phyloP scores from a whole-genome alignment of 805 yeast species.

The Metschnikowia reukaufii region DNA sequence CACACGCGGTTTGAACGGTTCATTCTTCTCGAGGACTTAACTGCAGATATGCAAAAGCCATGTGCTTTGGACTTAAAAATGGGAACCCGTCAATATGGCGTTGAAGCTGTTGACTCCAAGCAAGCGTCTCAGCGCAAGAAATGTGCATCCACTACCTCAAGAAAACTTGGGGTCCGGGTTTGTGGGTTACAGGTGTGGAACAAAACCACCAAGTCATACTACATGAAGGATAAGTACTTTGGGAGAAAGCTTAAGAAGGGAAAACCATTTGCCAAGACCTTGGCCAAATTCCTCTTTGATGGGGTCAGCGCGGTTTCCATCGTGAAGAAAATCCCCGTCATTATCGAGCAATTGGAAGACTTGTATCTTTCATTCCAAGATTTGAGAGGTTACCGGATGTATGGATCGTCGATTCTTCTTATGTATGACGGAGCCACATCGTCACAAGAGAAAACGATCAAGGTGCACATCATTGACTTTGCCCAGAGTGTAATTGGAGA shows the following conservation, averaged over 20 bases:
- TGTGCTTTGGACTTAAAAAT: slow-evolving; percentile 93
- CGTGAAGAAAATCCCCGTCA: slow-evolving; percentile 60
- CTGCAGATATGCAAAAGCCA: slow-evolving; percentile 77
- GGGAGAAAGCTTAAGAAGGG: slow-evolving; percentile 79
- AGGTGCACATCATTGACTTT: slow-evolving; percentile 86
- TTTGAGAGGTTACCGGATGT: slow-evolving; percentile 77
- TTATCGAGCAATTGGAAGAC: slow-evolving; percentile 60
- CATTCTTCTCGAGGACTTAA: slow-evolving; percentile 85
- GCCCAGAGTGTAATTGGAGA: slow-evolving; percentile 83
- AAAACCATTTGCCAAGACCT: slow-evolving; percentile 68
- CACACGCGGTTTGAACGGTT: slow-evolving; percentile 72
- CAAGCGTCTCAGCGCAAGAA: slow-evolving; percentile 77
- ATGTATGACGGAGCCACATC: slow-evolving; percentile 75
- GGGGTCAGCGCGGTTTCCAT: slow-evolving; percentile 62
- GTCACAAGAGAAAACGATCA: slow-evolving; percentile 18
- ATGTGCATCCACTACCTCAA: slow-evolving; percentile 78
- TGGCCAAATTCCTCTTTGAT: slow-evolving; percentile 78
- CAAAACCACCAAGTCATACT: slow-evolving; percentile 34
- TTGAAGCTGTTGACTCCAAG: slow-evolving; percentile 77
- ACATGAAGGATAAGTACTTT: slow-evolving; percentile 85
- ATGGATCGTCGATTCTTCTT: slow-evolving; percentile 84
- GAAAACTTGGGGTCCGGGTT: slow-evolving; percentile 81
- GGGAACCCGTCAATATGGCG: slow-evolving; percentile 98
- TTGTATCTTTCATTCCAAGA: slow-evolving; percentile 53
- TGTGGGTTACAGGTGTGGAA: slow-evolving; percentile 78